Evolutionary conservation across 2,329 filamentous ascomycete species (phyloP), one percentile per base, ranked within the genome.

Genomic region (Aspergillus felis): DNA sequence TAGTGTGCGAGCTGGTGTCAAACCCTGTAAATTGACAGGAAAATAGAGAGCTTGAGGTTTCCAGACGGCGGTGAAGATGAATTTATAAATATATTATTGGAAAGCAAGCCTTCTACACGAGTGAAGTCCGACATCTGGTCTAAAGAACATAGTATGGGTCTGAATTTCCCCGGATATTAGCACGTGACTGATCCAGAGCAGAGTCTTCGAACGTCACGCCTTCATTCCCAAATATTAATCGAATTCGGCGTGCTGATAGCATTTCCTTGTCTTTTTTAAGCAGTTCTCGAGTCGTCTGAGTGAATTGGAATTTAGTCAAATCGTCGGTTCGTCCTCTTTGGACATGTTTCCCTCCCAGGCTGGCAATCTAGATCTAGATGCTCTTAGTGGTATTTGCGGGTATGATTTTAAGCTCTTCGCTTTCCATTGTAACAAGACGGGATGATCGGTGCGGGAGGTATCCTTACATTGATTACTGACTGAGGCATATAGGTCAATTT

Each of bases 301-400:
- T 22, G 50, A 41, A 54, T 38, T 59, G 47, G 50, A 47, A 28
- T 47, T 8, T 20, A 24, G 51, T 27, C 50, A 56, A 54, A 56
- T 54, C 50, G 20, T 50, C 54, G 20, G 28, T 54, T 47, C 22
- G 28, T 50, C 50, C 41, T 49, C 59, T 35, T 56, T 49, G 57
- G 59, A 49, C 44, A 75, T 75, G 73, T 73, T 75, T 58, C 75
- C 76, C 54, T 69, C 73, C 53, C 72, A 73, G 61, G 67, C 67
- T 47, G 68, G 63, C 60, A 88, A 89, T 74, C 81, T 97, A 65
- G 90, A 96, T 73, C 87, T 96, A 59, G 90, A 94, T 71, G 92
- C 92, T 59, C 87, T 97, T 68, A 95, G 91, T 66, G 93, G 93
- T 55, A 97, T 97, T 67, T 92, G 89, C 76, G 93, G 89, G 88